These are phyloP conservation scores for Inga oerstediana DNA, from an alignment of 306 rosid genomes.

Conservation along the genomic window DNA sequence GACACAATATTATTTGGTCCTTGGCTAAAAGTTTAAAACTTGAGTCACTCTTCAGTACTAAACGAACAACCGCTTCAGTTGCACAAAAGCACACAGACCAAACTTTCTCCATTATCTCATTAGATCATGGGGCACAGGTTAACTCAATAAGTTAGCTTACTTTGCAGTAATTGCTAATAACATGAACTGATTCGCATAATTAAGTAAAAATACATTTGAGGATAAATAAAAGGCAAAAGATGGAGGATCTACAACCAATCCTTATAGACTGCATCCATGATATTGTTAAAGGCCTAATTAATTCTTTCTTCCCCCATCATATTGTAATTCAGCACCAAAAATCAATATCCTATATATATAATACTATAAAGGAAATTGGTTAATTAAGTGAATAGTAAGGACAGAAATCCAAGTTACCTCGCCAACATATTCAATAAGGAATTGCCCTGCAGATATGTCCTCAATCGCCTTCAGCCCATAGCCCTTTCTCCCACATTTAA, in stretches of 20 bases:
- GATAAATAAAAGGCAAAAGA: conserved; percentile 18
- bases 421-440: conserved; percentile 97
- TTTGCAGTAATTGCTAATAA: conserved; percentile 6
- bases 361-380: conserved; percentile 17
- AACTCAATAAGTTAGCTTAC: conserved; percentile 24
- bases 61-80: conserved; percentile 12
- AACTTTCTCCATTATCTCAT: conserved; percentile 17
- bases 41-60: conserved; percentile 16
- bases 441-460: conserved; percentile 66
- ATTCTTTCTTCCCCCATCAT: conserved; percentile 2
- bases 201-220: not conserved
- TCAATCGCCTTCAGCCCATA: conserved; percentile 82
- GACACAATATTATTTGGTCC: conserved; percentile 3
- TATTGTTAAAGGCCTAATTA: conserved; percentile 19
- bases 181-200: conserved; percentile 9
- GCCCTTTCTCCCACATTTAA: conserved; percentile 93
- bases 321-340: conserved; percentile 13
- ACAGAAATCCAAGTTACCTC: conserved; percentile 63
- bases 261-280: conserved; percentile 26
- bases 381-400: not conserved
- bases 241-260: conserved; percentile 18
- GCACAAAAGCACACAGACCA: conserved; percentile 13
- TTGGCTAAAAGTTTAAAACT: conserved; percentile 21
- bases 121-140: not conserved
- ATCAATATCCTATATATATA: not conserved